phyloP scores from a whole-genome alignment of 495 filamentous ascomycete species.

The Rhypophila decipiens region DNA sequence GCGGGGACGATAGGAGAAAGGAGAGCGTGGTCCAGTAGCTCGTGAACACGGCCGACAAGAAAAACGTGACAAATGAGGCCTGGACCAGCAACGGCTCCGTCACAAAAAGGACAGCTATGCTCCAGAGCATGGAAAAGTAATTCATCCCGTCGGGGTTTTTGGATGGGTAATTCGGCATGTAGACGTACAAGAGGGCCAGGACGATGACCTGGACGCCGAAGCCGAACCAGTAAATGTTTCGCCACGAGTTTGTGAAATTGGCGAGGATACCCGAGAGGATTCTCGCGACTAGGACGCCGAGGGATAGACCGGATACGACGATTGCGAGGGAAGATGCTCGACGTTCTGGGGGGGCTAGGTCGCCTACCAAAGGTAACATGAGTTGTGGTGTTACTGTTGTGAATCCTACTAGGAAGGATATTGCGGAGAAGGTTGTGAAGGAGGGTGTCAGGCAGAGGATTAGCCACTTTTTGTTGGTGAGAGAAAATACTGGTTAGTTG shows the following conservation, averaged over 20 bases:
- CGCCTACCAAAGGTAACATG: slow-evolving; percentile 78
- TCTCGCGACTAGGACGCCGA: slow-evolving; percentile 72
- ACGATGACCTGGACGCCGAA: slow-evolving; percentile 69
- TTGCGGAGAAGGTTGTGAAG: slow-evolving; percentile 56
- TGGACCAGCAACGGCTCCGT: slow-evolving; percentile 65
- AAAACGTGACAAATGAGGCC: slow-evolving; percentile 34
- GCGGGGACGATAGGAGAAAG: slow-evolving; percentile 62
- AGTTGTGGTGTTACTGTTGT: slow-evolving; percentile 81
- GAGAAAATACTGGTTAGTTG: too few relatives aligned
- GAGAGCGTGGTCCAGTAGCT: slow-evolving; percentile 76
- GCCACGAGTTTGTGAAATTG: slow-evolving; percentile 63
- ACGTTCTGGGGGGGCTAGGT: slow-evolving; percentile 64
- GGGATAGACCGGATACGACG: slow-evolving; percentile 69
- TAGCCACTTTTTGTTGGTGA: slow-evolving; percentile 44
- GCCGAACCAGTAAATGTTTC: slow-evolving; percentile 75
- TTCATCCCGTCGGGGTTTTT: slow-evolving; percentile 58
- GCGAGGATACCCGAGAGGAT: slow-evolving; percentile 71
- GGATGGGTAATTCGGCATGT: slow-evolving; percentile 75
- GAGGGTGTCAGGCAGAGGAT: slow-evolving; percentile 62
- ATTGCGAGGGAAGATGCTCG: slow-evolving; percentile 64
- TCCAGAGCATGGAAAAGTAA: slow-evolving; percentile 61
- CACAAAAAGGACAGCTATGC: slow-evolving; percentile 54
- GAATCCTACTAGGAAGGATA: slow-evolving; percentile 65
- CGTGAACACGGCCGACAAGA: slow-evolving; percentile 35
- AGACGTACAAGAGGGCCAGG: slow-evolving; percentile 57